Evolutionary conservation across 2,329 filamentous ascomycete genomes (phyloP), one percentile per base, ranked within the genome.

Genomic region (Hymenoscyphus fraxineus): DNA sequence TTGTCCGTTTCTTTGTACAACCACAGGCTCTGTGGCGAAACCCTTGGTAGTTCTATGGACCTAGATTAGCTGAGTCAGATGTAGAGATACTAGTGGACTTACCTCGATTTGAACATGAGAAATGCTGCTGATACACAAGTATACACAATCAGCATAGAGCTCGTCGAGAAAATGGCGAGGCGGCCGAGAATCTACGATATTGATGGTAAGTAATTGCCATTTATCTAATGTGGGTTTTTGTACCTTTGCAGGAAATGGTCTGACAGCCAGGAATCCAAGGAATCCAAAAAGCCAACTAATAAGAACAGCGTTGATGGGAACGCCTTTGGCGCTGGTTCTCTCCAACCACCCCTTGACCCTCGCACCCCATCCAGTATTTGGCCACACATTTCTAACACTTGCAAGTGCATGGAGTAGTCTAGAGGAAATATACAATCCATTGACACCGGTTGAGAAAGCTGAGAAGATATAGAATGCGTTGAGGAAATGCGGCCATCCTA

Each of bases 401-500:
- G 79, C 78, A 60, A 81, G 72, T 1, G 79, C 78, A 71, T 81
- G 79, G 19, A 81, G 70, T 6, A 79, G 70, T 60, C 79, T 73
- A 16, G 77, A 79, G 19, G 78, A 76, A 54, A 77, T 75, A 69
- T 80, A 81, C 32, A 80, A 72, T 10, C 76, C 74, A 65, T 79
- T 80, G 62, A 80, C 76, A 1, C 76, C 79, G 13, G 76, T 76
- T 1, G 78, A 77, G 40, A 76, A 76, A 1, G 79, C 78, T 0
- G 78, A 79, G 67, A 81, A 80, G 41, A 81, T 75, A 70, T 78
- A 80, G 64, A 81, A 78, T 2, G 76, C 78, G 60, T 80, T 80
- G 69, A 80, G 76, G 61, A 81, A 75, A 58, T 76, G 75, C 1
- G 79, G 78, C 68, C 75, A 75, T 6, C 71, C 72, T 1, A 72